These are phyloP conservation scores for Cladosporium sp. DNA, from an alignment of 2,329 filamentous ascomycete genomes.

Conservation along the genomic window DNA sequence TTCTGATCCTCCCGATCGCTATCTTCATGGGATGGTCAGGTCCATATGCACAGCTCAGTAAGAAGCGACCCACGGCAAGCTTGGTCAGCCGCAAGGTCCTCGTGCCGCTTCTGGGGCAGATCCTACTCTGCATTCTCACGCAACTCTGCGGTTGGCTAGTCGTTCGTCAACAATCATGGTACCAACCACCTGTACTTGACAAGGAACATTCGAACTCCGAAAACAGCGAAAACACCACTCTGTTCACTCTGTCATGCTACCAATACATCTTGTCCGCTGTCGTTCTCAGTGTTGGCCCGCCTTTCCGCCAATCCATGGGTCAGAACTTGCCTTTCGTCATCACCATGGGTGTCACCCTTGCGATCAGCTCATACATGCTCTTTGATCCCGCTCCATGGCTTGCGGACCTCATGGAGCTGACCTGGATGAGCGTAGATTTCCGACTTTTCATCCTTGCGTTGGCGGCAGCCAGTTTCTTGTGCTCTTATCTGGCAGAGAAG, in stretches of 20 bases:
- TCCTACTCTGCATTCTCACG: conserved; percentile 71
- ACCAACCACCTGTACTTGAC: conserved; percentile 72
- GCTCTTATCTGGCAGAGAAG: conserved; percentile 69
- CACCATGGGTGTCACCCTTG: conserved; percentile 66
- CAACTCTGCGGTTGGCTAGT: conserved; percentile 71
- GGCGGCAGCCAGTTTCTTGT: conserved; percentile 62
- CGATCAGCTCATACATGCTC: conserved; percentile 75
- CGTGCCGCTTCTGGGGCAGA: conserved; percentile 83
- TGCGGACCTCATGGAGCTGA: conserved; percentile 77
- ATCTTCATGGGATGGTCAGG: conserved; percentile 99
- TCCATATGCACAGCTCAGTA: conserved; percentile 69
- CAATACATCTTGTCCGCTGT: conserved; percentile 91
- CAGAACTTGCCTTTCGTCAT: conserved; percentile 82
- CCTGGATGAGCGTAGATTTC: conserved; percentile 68
- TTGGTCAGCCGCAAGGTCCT: conserved; percentile 91
- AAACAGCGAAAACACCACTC: conserved; percentile 88
- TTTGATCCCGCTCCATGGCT: conserved; percentile 68
- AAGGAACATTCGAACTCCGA: conserved; percentile 76
- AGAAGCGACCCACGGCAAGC: conserved; percentile 85
- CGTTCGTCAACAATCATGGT: conserved; percentile 81
- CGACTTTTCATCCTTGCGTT: conserved; percentile 67
- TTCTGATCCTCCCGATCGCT: conserved; percentile 90
- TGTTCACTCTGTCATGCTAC: conserved; percentile 89
- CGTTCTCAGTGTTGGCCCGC: conserved; percentile 84
- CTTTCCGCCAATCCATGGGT: conserved; percentile 76